Evolutionary conservation across 2,329 filamentous ascomycete genomes (phyloP).

Genomic region (Sporothrix phasma): DNA sequence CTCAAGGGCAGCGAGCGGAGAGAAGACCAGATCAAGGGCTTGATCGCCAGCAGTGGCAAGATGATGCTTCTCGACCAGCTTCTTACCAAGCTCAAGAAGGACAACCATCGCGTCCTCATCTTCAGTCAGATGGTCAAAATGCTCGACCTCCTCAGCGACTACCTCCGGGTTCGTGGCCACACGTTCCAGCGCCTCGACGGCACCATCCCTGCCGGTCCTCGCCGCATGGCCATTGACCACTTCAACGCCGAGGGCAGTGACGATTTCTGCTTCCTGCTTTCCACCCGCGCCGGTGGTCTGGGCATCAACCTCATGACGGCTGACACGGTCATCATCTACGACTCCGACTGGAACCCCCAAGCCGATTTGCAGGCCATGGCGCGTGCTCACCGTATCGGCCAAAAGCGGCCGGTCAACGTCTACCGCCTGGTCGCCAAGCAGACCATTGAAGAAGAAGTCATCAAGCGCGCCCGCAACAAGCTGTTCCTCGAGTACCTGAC

Average conservation of each 20-base stretch:
- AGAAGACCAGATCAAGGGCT: slow-evolving; percentile 81
- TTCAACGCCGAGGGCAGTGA: slow-evolving; percentile 95
- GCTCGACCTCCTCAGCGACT: slow-evolving; percentile 91
- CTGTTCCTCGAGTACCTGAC: slow-evolving; percentile 94
- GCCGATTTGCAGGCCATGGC: slow-evolving; percentile 98
- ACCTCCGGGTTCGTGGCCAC: slow-evolving; percentile 85
- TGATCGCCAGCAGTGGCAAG: slow-evolving; percentile 96
- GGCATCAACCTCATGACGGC: slow-evolving; percentile 99
- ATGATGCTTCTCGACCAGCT: slow-evolving; percentile 98
- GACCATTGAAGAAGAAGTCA: slow-evolving; percentile 94
- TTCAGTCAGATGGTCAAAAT: slow-evolving; percentile 99
- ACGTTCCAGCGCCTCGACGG: slow-evolving; percentile 92
- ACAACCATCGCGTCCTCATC: slow-evolving; percentile 90
- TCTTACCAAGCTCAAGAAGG: slow-evolving; percentile 84
- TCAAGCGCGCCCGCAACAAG: slow-evolving; percentile 94
- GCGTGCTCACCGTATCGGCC: slow-evolving; percentile 91
- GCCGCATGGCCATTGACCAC: slow-evolving; percentile 92
- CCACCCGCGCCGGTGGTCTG: slow-evolving; percentile 90
- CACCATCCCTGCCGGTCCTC: slow-evolving; percentile 78
- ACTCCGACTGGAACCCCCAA: slow-evolving; percentile 98
- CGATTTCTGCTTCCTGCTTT: slow-evolving; percentile 93
- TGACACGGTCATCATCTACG: slow-evolving; percentile 94
- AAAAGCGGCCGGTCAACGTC: slow-evolving; percentile 91
- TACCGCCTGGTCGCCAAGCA: slow-evolving; percentile 96
- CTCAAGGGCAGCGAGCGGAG: slow-evolving; percentile 69